Evolutionary conservation across 176 grass and related monocot genomes (phyloP), one percentile per base, ranked within the genome.

Genomic region (Ensete glaucum): DNA sequence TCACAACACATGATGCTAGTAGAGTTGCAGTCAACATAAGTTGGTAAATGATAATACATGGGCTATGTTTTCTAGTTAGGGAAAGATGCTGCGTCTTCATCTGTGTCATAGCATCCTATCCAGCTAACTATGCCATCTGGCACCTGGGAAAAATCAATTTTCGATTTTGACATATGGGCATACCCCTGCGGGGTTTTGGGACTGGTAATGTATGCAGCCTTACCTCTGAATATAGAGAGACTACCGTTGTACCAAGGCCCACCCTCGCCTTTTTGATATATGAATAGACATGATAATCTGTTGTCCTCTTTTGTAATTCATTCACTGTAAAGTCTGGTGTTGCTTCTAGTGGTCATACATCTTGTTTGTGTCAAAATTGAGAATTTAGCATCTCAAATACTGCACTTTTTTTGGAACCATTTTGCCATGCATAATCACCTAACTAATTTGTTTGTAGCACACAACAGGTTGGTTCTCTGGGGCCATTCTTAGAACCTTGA

Each of bases 381-480:
- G 16, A 5, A 8, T 60, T 60, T 60, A n/a, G 17, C 57, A 60
- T 60, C 57, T 17, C n/a, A 60, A n/a, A 19, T 7, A 60, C 16
- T 60, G 57, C 57, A 15, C 5, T 67, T n/a, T 79, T 77, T 53
- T 22, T 17, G 48, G 52, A 73, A 73, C n/a, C 23, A 24, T 53
- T 73, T 49, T 17, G 24, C 8, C 19, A n/a, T 2, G 2, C 29
- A 73, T 69, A 29, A 25, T 53, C 71, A 81, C 82, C 43, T 67
- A 73, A 81, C 78, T 83, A 54, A 82, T 86, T 87, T 49, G 24
- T 82, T 16, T 87, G 26, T 83, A 85, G 92, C 73, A 73, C 83
- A 78, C 73, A 64, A 84, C 90, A 85, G 90, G 94, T 81, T 97
- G 94, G 94, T 91, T 97, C 76, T 97, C 88, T 49, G 82, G 75